Evolutionary conservation across 192 early-diverging fungal genomes (phyloP), one percentile per base, ranked within the genome.

Genomic region (Lunasporangiospora selenospora): DNA sequence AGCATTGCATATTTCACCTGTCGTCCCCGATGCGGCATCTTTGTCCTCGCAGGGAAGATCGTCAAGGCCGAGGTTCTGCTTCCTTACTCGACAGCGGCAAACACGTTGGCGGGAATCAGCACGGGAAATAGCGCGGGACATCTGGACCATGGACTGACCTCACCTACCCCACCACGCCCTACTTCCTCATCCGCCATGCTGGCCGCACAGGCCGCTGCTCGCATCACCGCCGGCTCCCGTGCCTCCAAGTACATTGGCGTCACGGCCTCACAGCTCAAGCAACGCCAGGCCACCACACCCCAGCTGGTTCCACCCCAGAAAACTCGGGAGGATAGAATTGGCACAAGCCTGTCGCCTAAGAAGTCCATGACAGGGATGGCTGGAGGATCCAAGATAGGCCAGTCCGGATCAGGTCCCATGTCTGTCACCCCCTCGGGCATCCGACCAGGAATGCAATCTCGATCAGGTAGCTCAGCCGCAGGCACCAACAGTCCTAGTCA

Each of bases 1-100:
- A 87, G 92, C 12, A 77, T 82, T 29, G 50, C 69, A 1, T 94
- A 94, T 50, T 94, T 94, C 69, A 67, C 56, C 30, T 94, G 92
- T 63, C 81, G 84, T 18, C 79, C 85, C 2, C 76, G 82, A 33
- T 83, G 86, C 11, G 92, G 92, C 15, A 75, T 94, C 38, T 94
- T 94, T 77, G 77, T 90, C 15, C 77, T 87, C 11, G 84, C 88
- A 4, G 82, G 85, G 26, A 90, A 90, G 44, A 63, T 80, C 34
- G 55, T 64, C n/a, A 67, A 69, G 45, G 54, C 48, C 27, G 45
- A 61, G 33, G 10, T 47, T 11, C 27, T 75, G 12, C 30, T 61
- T 26, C 54, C 59, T 21, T 61, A 39, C 4, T 21, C 34, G 36
- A 34, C 61, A 16, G 31, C 43, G 41, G 32, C 26, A 52, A n/a